Evolutionary conservation across 306 rosid species (phyloP).

Genomic region (Ziziphus jujuba): DNA sequence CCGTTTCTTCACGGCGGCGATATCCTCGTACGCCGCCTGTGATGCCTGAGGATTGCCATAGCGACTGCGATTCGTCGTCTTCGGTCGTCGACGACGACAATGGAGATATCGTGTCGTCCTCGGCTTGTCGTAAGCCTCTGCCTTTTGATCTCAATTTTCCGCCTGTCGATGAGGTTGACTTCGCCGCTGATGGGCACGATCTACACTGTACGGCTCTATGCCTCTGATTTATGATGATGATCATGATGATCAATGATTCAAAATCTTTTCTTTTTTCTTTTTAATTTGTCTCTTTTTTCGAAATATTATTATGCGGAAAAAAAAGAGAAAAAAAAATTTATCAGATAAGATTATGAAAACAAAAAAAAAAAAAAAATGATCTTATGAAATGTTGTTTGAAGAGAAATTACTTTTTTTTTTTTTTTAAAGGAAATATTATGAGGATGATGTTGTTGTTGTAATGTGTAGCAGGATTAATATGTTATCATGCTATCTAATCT

Average conservation of each 20-base stretch:
- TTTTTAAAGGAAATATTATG: constrained; percentile 14
- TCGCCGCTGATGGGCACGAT: constrained; percentile 40
- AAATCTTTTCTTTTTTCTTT: constrained; percentile 20
- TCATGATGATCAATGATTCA: constrained; percentile 42
- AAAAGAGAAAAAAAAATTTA: constrained; percentile 37
- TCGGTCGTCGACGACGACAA: constrained; percentile 60
- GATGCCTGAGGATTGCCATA: constrained; percentile 77
- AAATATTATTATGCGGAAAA: constrained; percentile 27
- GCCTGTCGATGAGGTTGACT: constrained; percentile 54
- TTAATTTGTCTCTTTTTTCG: background rate
- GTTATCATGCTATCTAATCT: too few species aligned
- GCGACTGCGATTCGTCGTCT: constrained; percentile 89
- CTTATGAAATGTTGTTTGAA: constrained; percentile 27
- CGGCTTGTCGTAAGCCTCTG: constrained; percentile 44
- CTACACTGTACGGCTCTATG: constrained; percentile 68
- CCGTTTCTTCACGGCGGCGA: constrained; percentile 26
- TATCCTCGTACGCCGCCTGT: constrained; percentile 62
- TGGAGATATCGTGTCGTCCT: constrained; percentile 46
- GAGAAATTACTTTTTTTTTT: constrained; percentile 10
- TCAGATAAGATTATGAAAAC: constrained; percentile 50
- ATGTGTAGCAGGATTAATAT: background rate
- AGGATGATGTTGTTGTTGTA: background rate
- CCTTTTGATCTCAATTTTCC: constrained; percentile 78
- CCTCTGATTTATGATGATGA: constrained; percentile 50
- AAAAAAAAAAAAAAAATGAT: constrained; percentile 38